These are phyloP conservation scores for Pistacia integerrima DNA, from an alignment of 345 rosid species.

Conservation along the genomic window DNA sequence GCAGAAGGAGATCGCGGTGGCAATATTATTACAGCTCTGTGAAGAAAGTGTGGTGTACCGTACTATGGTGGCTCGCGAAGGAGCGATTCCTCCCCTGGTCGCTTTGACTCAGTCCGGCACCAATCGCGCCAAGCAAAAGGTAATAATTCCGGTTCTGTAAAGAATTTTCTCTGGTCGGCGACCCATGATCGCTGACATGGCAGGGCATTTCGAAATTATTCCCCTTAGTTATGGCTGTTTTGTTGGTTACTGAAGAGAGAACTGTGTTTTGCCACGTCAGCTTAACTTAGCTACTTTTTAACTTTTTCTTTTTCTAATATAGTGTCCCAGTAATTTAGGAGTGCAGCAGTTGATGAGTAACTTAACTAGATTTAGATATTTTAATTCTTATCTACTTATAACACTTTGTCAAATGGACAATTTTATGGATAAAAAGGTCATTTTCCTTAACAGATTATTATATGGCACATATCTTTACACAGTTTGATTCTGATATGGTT, in stretches of 20 bases:
- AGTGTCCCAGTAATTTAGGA: not conserved
- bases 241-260: not conserved
- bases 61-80: constrained; percentile 86
- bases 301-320: not conserved
- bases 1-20: constrained; percentile 87
- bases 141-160: constrained; percentile 18
- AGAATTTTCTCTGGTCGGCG: constrained; percentile 11
- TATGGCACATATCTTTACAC: too few species aligned
- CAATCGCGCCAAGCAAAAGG: constrained; percentile 87
- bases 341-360: not conserved
- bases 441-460: too few species aligned
- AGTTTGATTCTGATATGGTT: too few species aligned
- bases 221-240: constrained; percentile 11
- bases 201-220: constrained; percentile 7
- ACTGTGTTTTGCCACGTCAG: constrained; percentile 41
- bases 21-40: constrained; percentile 65
- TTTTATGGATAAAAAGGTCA: not conserved
- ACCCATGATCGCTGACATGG: constrained; percentile 25
- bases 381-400: not conserved
- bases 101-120: constrained; percentile 83
- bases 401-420: not conserved
- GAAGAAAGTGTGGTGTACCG: constrained; percentile 66
- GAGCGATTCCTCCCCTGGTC: constrained; percentile 92
- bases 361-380: not conserved
- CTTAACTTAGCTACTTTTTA: not conserved